Evolutionary conservation across 306 rosid genomes (phyloP), one percentile per base, ranked within the genome.

Genomic region (Hylodesmum podocarpum): DNA sequence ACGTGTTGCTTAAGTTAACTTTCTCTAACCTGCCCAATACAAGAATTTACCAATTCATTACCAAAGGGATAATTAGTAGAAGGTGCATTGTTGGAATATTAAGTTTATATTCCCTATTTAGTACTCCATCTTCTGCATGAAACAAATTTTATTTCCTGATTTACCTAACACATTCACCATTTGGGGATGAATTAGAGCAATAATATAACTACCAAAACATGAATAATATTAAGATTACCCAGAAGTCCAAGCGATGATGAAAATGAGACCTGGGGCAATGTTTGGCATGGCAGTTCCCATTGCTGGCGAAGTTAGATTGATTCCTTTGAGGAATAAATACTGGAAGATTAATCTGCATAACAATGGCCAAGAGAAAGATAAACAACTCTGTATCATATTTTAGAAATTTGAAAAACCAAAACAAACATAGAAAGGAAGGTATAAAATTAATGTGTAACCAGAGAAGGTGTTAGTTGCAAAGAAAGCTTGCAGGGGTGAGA

Each of bases 271-370:
- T 0, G 99, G 99, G 31, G 97, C 90, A 68, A 92, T 87, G 83
- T 92, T 95, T 62, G 97, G 97, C 99, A 90, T 95, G 58, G 99
- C 93, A 6, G 97, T 92, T 76, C 92, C 99, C 89, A 95, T 90
- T 21, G 94, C 86, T 37, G 97, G 96, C 1, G 99, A 92, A 66
- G 96, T 89, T 51, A 89, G 84, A 67, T 73, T 74, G 71, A 95
- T 88, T 18, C 99, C 99, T 75, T 88, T 87, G 3, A 95, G 82
- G 46, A 86, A 82, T 19, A 92, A 72, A 16, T 77, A 74, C 83
- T 90, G 97, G 59, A 95, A 82, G 64, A 87, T 80, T 66, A 87
- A 86, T 84, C 99, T 95, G 85, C 82, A 75, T 73, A 19, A 58
- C 78, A 40, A 39, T 0, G 8, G 3, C n/a, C 15, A 61, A 3